Conservation (phyloP, 2,329 filamentous ascomycete genomes). For the Alternaria arborescens region DNA sequence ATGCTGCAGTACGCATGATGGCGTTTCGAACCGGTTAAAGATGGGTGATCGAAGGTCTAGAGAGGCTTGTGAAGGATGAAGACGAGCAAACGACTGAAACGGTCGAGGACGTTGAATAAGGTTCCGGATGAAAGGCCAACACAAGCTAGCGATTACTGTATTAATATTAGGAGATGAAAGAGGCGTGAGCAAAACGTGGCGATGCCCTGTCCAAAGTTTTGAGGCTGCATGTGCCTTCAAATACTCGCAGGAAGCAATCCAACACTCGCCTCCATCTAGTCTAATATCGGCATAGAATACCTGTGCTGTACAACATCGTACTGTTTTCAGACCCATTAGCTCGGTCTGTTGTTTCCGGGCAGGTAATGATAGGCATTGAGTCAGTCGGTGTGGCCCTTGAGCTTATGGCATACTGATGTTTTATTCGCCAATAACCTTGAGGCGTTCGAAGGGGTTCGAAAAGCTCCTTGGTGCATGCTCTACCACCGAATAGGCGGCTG, state of each 20-base stretch:
- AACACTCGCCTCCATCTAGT: slow-evolving; percentile 13
- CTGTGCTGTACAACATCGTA: slow-evolving; percentile 5
- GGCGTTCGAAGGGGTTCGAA: slow-evolving; percentile 13
- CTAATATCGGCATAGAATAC: not conserved
- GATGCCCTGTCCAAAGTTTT: slow-evolving; percentile 16
- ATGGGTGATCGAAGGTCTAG: slow-evolving; percentile 1
- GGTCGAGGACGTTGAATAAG: slow-evolving; percentile 15
- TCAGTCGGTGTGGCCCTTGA: slow-evolving; percentile 12
- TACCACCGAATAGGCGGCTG: slow-evolving; percentile 16
- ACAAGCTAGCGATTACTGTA: slow-evolving; percentile 16
- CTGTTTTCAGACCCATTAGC: slow-evolving; percentile 4
- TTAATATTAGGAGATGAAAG: slow-evolving; percentile 18
- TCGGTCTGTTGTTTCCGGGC: slow-evolving; percentile 22
- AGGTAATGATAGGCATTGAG: slow-evolving; percentile 20
- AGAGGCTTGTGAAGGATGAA: slow-evolving; percentile 12
- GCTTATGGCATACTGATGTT: slow-evolving; percentile 9
- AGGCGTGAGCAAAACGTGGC: slow-evolving; percentile 15
- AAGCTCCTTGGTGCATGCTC: slow-evolving; percentile 11
- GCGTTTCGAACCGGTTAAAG: slow-evolving; percentile 19
- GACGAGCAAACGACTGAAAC: slow-evolving; percentile 12
- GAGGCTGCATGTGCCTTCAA: slow-evolving; percentile 23
- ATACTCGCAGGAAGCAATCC: slow-evolving; percentile 18
- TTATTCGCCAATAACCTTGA: slow-evolving; percentile 14
- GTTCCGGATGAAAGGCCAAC: slow-evolving; percentile 14
- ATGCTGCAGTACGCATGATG: slow-evolving; percentile 31